Evolutionary conservation across 148 eudicot species (phyloP).

Genomic region (Bassia scoparia): DNA sequence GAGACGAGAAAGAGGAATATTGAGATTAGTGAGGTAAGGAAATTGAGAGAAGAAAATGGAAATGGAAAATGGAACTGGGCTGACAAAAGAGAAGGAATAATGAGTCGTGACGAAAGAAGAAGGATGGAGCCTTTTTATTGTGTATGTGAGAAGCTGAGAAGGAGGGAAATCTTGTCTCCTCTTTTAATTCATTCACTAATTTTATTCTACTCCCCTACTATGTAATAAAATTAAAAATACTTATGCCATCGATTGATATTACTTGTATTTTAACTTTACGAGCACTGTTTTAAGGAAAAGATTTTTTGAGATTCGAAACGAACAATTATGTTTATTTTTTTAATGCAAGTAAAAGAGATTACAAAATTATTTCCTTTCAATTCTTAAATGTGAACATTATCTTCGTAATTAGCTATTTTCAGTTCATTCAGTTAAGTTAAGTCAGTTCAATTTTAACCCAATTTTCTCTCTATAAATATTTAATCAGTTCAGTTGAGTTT

Average conservation of each 20-base stretch:
- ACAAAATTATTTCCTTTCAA: neutral
- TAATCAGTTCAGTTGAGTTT: too few species aligned
- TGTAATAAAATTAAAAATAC: neutral
- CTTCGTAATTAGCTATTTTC: neutral
- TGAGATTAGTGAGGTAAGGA: too few species aligned
- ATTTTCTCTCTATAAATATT: too few species aligned
- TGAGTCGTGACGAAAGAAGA: neutral
- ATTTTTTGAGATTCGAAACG: too few species aligned
- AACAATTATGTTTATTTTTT: neutral
- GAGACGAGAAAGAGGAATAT: neutral
- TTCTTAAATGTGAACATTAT: too few species aligned
- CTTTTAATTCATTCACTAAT: neutral
- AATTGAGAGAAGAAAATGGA: neutral
- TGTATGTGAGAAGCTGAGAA: neutral
- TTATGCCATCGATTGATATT: too few species aligned
- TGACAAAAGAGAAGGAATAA: conserved; percentile 18
- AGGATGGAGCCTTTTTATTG: conserved; percentile 15
- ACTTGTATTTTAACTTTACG: too few species aligned
- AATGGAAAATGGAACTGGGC: neutral
- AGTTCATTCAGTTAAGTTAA: too few species aligned
- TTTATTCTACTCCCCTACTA: neutral
- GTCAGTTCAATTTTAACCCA: too few species aligned
- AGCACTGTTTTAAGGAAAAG: too few species aligned
- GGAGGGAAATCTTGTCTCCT: neutral
- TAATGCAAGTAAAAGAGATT: neutral